Evolutionary conservation across 495 filamentous ascomycete species (phyloP).

Genomic region (Staphylotrichum longicolle): DNA sequence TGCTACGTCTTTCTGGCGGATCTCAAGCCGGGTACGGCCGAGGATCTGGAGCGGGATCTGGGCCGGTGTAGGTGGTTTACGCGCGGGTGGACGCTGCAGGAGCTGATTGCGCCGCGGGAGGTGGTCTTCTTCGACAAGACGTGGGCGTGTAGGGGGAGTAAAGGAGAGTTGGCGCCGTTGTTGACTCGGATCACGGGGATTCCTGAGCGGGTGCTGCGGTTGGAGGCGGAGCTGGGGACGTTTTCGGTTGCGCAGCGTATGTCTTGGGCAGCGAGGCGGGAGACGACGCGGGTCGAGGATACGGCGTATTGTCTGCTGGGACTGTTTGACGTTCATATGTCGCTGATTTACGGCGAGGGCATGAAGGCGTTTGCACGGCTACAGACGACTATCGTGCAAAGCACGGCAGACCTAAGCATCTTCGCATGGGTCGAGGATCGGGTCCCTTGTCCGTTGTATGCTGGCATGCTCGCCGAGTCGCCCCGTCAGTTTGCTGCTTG

Average conservation of each 20-base stretch:
- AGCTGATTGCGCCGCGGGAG: slow-evolving; percentile 9
- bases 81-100: slow-evolving; percentile 4
- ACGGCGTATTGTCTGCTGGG: slow-evolving; percentile 30
- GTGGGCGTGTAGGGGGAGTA: slow-evolving; percentile 9
- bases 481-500: background rate
- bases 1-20: slow-evolving; percentile 13
- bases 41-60: background rate
- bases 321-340: slow-evolving; percentile 33
- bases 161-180: background rate
- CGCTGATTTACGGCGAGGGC: slow-evolving; percentile 34
- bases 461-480: slow-evolving; percentile 5
- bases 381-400: slow-evolving; percentile 30
- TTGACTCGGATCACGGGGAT: slow-evolving; percentile 10
- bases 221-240: background rate
- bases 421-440: slow-evolving; percentile 29
- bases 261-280: slow-evolving; percentile 24
- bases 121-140: slow-evolving; percentile 12
- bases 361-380: slow-evolving; percentile 26
- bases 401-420: slow-evolving; percentile 32
- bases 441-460: background rate
- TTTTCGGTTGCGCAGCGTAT: slow-evolving; percentile 19
- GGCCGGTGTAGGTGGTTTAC: background rate
- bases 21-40: background rate
- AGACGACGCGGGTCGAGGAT: slow-evolving; percentile 25
- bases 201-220: background rate